phyloP scores from a whole-genome alignment of 2,329 filamentous ascomycete species.

The Ophiostoma novo-ulmi region DNA sequence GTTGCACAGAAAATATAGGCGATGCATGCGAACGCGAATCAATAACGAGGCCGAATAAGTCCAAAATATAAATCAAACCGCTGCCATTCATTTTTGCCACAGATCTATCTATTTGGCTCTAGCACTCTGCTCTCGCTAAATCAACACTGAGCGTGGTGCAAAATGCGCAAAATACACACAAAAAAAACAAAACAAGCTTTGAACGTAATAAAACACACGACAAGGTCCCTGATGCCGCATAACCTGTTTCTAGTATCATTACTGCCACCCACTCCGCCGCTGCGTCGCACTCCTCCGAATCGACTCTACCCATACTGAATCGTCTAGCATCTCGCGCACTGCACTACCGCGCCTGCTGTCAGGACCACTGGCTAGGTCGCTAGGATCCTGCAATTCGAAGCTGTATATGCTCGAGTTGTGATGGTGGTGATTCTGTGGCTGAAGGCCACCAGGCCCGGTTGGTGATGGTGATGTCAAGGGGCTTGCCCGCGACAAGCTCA shows the following conservation, averaged over 20 bases:
- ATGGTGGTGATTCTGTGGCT: slow-evolving; percentile 34
- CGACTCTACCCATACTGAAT: slow-evolving; percentile 89
- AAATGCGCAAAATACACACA: neutral
- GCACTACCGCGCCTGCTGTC: slow-evolving; percentile 60
- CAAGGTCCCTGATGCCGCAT: neutral
- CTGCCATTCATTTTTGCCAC: neutral
- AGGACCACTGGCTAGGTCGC: slow-evolving; percentile 31
- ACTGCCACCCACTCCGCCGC: slow-evolving; percentile 31
- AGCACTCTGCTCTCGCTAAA: neutral
- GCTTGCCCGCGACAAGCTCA: slow-evolving; percentile 46
- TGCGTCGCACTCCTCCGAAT: slow-evolving; percentile 81
- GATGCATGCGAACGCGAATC: neutral
- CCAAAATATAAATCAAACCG: neutral
- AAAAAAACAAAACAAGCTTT: neutral
- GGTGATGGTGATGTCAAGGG: slow-evolving; percentile 30
- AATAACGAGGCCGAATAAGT: neutral
- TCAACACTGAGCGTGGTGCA: neutral
- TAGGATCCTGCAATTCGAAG: slow-evolving; percentile 51
- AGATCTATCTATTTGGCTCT: neutral
- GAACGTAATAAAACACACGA: neutral
- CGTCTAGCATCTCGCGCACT: slow-evolving; percentile 77
- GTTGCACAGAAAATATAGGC: neutral
- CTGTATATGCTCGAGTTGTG: slow-evolving; percentile 52
- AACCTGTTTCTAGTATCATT: neutral
- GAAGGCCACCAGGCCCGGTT: slow-evolving; percentile 27